Base-by-base conservation (phyloP, 2,329 filamentous ascomycete genomes). In the Aspergillus fumigatus region DNA sequence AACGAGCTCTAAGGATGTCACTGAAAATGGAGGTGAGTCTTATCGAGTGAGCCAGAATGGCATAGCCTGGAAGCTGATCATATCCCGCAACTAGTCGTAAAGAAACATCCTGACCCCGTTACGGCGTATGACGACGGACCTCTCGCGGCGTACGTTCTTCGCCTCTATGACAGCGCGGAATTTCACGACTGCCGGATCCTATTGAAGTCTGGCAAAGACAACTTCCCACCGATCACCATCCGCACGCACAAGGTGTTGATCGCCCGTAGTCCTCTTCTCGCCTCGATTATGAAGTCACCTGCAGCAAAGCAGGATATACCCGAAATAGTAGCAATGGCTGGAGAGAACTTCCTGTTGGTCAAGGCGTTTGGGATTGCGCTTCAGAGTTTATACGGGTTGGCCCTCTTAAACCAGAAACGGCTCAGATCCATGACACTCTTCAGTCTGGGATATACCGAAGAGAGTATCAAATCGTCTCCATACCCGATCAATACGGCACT, bases 351-450 rank as follows among this genome's bases (percentile, higher is more conserved):
- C 52, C 47, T 43, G n/a, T 56, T 67, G 23, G 48, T 66, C 40
- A 62, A 63, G 26, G 62, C 63, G 0, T 67, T 71, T 48, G 63
- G 66, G 23, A 49, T 61, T 14, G 69, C 64, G 4, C 21, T 71
- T n/a, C 62, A 67, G 48, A 57, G 62, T 50, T 49, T 71, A 3
- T 73, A 73, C 47, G 70, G 67, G 0, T 45, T 59, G 35, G 59
- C 64, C 8, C 48, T 70, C 6, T 23, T 71, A 0, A 54, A 54
- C 11, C 25, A 49, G 9, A 21, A 53, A 2, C 57, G 60, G 21
- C 58, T 71, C 14, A 50, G 61, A 2, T 27, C 43, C 11, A 50
- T 50, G 29, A 64, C 64, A 2, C 54, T 65, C 8, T 48, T 56
- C 3, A 48, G 50, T 3, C 45, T 65, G 2, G 62, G 58, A 2